Percentiles rank a stretch among this genome's conserved stretches.
These are phyloP conservation scores for Colletotrichum incanum DNA, from an alignment of 2,329 filamentous ascomycete genomes.

Conservation along the genomic window DNA sequence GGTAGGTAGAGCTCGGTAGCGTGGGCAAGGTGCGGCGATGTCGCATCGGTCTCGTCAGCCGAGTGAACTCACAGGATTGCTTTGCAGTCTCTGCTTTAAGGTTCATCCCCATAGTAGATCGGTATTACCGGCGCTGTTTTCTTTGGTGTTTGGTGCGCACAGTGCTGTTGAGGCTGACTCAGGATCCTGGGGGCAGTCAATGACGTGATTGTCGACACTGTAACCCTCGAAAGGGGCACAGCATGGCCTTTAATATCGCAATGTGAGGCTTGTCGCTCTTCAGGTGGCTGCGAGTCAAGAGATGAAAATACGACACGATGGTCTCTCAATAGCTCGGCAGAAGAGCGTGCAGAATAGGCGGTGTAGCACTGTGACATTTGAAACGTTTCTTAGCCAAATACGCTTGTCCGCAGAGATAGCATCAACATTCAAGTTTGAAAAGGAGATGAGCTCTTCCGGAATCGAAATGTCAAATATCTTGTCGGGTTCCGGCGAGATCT, in stretches of 20 bases:
- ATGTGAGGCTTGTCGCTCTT: not conserved
- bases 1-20: not conserved
- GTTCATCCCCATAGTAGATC: slow-evolving; percentile 10
- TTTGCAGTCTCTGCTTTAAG: slow-evolving; percentile 11
- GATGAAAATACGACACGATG: not conserved
- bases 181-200: slow-evolving; percentile 17
- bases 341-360: not conserved
- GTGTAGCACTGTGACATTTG: too few relatives aligned
- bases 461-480: not conserved
- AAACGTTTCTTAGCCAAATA: not conserved
- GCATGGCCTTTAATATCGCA: not conserved
- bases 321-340: not conserved
- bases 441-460: not conserved
- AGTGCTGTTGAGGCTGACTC: slow-evolving; percentile 13
- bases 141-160: not conserved
- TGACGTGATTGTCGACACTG: slow-evolving; percentile 25
- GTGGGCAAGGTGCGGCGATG: not conserved
- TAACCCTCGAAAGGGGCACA: slow-evolving; percentile 12
- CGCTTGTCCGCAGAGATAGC: not conserved
- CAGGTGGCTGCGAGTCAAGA: slow-evolving; percentile 20
- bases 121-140: slow-evolving; percentile 28
- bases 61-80: not conserved
- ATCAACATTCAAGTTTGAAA: not conserved
- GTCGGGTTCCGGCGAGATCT: not conserved
- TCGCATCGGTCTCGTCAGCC: slow-evolving; percentile 7